Conservation (phyloP, 78 protist genomes). For the Protostelium mycophagum region DNA sequence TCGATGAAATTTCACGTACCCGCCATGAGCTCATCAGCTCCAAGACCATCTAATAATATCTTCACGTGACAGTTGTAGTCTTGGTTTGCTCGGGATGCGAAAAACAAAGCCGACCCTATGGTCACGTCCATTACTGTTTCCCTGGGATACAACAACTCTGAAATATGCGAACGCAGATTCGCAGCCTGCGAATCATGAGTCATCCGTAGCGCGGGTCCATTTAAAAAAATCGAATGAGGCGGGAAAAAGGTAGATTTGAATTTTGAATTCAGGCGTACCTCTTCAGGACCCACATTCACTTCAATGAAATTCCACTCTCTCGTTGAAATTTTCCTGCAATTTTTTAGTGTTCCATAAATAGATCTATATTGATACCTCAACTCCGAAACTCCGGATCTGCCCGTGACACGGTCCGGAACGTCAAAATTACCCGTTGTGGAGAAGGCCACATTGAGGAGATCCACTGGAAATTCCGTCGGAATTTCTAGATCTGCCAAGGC, state of each 20-base stretch:
- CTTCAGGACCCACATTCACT: conserved; percentile 23
- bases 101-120: conserved; percentile 83
- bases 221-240: too few species aligned
- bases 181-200: too few species aligned
- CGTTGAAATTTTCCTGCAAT: too few species aligned
- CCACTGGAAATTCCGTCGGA: conserved; percentile 50
- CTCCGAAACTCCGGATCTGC: not conserved
- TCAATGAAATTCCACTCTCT: conserved; percentile 47
- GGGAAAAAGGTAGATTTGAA: not conserved
- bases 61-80: conserved; percentile 24
- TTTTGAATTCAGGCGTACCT: not conserved
- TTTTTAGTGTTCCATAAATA: too few species aligned
- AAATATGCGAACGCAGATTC: too few species aligned
- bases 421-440: conserved; percentile 12
- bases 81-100: conserved; percentile 51
- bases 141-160: conserved; percentile 6
- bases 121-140: conserved; percentile 85
- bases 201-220: too few species aligned
- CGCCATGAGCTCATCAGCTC: conserved; percentile 92
- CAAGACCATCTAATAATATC: conserved; percentile 82
- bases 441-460: conserved; percentile 80
- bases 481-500: conserved; percentile 38
- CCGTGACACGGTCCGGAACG: not conserved
- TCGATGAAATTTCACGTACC: too few species aligned
- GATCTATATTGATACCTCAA: not conserved